Evolutionary conservation across 2,329 filamentous ascomycete species (phyloP).

Genomic region (Hypoxylon sp.): DNA sequence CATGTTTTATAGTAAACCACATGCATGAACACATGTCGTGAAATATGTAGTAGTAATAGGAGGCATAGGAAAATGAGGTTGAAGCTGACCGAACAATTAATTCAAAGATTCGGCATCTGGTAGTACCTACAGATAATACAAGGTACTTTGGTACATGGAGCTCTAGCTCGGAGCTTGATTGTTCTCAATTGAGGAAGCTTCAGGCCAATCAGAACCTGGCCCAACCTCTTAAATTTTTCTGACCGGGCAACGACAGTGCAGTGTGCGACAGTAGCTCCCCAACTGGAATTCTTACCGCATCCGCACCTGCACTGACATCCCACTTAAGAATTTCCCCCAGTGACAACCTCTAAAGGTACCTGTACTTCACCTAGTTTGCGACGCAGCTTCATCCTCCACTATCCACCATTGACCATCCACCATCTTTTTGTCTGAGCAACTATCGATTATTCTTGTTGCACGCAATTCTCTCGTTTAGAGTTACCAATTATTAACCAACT

Average conservation of each 20-base stretch:
- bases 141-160: no score
- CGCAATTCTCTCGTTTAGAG: slow-evolving; percentile 19
- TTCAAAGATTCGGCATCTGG: no score
- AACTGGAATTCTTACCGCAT: neutral
- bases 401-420: neutral
- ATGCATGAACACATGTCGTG: no score
- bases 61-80: no score
- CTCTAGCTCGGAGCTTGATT: slow-evolving; percentile 1
- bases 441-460: neutral
- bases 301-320: slow-evolving; percentile 2
- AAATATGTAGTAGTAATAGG: no score
- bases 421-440: slow-evolving; percentile 4
- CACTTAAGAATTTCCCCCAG: slow-evolving; percentile 3
- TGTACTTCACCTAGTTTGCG: no score
- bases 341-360: no score
- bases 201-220: slow-evolving; percentile 4
- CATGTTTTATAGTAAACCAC: no score
- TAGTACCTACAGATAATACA: no score
- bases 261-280: slow-evolving; percentile 2
- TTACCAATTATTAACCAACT: neutral
- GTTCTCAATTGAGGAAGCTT: no score
- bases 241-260: slow-evolving; percentile 6
- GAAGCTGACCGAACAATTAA: no score
- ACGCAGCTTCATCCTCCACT: neutral
- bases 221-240: slow-evolving; percentile 14